A percentile compares a stretch with the other conserved stretches of the same genome.
Conservation (phyloP, 148 eudicot genomes). For the Silene conica region DNA sequence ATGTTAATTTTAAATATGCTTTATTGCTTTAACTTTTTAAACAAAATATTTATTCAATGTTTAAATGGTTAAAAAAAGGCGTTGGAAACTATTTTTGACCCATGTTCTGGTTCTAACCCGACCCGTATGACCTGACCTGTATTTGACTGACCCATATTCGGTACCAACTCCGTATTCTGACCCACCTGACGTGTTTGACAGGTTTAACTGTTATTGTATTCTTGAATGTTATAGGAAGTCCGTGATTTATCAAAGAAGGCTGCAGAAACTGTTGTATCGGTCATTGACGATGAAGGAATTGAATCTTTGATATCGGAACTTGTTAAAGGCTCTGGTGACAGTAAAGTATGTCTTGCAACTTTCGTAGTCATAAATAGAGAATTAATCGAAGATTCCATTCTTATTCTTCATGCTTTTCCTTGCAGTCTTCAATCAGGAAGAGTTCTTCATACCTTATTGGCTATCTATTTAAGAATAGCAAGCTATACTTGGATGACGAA, state of each 20-base stretch:
- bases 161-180: no score
- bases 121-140: no score
- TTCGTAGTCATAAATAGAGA: neutral
- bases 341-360: constrained; percentile 38
- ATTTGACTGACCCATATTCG: no score
- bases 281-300: constrained; percentile 94
- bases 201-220: neutral
- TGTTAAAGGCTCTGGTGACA: constrained; percentile 76
- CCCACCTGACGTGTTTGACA: no score
- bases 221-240: constrained; percentile 41
- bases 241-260: constrained; percentile 80
- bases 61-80: no score
- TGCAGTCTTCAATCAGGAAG: constrained; percentile 72
- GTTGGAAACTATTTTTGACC: no score
- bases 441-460: constrained; percentile 84
- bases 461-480: constrained; percentile 84
- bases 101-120: no score
- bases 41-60: no score
- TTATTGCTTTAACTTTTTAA: no score
- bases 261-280: constrained; percentile 93
- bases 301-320: constrained; percentile 79
- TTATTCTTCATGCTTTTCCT: constrained; percentile 12
- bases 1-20: no score
- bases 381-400: neutral
- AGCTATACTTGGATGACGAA: constrained; percentile 85